Conservation (phyloP, 768 basidiomycete species). For the Suillus clintonianus region DNA sequence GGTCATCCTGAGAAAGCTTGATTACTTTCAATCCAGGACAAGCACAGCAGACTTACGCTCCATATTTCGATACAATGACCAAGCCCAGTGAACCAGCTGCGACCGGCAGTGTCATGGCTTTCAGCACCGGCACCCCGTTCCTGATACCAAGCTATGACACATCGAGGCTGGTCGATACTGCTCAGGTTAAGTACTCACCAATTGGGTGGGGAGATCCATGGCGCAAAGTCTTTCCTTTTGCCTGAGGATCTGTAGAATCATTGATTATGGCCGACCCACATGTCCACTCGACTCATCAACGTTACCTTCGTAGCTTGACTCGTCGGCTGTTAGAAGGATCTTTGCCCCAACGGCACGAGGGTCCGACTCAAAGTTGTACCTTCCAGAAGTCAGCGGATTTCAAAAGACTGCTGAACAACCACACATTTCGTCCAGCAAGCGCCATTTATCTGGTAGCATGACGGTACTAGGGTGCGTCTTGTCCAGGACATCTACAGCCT, state of each 20-base stretch:
- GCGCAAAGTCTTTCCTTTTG: conserved; percentile 44
- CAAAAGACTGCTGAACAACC: conserved; percentile 12
- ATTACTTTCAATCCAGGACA: neutral
- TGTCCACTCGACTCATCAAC: conserved; percentile 1
- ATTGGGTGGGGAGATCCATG: conserved; percentile 80
- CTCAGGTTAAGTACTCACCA: conserved; percentile 41
- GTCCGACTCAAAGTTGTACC: conserved; percentile 75
- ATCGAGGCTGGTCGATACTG: conserved; percentile 5
- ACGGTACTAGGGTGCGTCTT: conserved; percentile 62
- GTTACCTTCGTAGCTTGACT: conserved; percentile 59
- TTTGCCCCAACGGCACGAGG: conserved; percentile 63
- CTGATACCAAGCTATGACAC: conserved; percentile 75
- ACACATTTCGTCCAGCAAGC: conserved; percentile 62
- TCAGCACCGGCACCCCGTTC: conserved; percentile 69
- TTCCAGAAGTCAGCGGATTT: conserved; percentile 25
- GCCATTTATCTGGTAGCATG: conserved; percentile 54
- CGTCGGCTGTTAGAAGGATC: conserved; percentile 66
- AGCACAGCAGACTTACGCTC: conserved; percentile 49
- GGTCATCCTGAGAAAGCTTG: conserved; percentile 48
- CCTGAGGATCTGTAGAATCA: conserved; percentile 20
- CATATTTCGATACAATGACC: conserved; percentile 82
- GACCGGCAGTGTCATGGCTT: conserved; percentile 51
- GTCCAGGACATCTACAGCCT: conserved; percentile 63
- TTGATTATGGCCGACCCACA: neutral
- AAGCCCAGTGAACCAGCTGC: conserved; percentile 83